Evolutionary conservation across 805 yeast species (phyloP), one percentile per base, ranked within the genome.

Genomic region (Brettanomyces sp.): DNA sequence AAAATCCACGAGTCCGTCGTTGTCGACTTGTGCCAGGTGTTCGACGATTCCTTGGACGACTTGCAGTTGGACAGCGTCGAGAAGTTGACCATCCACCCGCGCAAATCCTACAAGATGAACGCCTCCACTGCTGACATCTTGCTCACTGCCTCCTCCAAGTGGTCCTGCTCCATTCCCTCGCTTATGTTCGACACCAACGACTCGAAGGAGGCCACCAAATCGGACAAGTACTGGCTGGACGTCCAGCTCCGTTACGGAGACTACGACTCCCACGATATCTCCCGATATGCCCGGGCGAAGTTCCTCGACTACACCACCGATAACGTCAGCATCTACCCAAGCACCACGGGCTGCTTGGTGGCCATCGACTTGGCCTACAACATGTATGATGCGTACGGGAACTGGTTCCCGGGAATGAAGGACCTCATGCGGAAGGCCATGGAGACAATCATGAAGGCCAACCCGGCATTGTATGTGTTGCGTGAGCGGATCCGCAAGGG

Each of bases 101-200:
- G 99, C 56, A 93, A 93, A 61, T 90, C 98, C 0, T 93, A 93
- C 69, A 87, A 89, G 63, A 90, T 93, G 98, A 89, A 87, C 62
- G 85, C 97, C 0, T 89, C 97, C 0, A 78, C 89, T 41, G 98
- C 99, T 0, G 99, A 93, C 66, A 76, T 93, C 37, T 80, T 88
- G 2, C 61, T 91, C 43, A 73, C 78, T 13, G 81, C 95, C 54
- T 70, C 85, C 2, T 79, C 80, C 58, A 79, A 79, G 57, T 93
- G 98, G 97, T 79, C 79, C 40, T 83, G 88, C 21, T 77, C 86
- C 1, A 70, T 77, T 47, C 98, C 99, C 0, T 86, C 96, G 0
- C 67, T 85, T 44, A 66, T 93, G 21, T 77, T 81, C 57, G 91
- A 84, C 53, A 70, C 80, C 21, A 76, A 79, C 54, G 96, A 88